Base-by-base conservation (phyloP, 805 yeast species). In the Yamadazyma nakazawae region DNA sequence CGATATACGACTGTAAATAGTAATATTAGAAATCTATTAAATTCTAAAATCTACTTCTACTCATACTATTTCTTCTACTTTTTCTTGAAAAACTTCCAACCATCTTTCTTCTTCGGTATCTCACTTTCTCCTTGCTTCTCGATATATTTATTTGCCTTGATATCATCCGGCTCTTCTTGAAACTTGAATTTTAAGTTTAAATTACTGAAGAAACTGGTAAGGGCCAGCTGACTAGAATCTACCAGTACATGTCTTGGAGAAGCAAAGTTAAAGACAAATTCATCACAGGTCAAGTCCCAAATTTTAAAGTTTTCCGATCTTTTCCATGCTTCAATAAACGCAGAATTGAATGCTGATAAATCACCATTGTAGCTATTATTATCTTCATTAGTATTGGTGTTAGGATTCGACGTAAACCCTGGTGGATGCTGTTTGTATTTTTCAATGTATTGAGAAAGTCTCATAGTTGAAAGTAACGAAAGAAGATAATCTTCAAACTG, bases 401-500 rank as follows among this genome's bases (percentile, higher is more conserved):
- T 53, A 46, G 28, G 50, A 38, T 30, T 31, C 16, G 34, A 32
- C 1, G 47, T 34, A 40, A 72, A 72, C 0, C 78, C 78, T 0
- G 78, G 76, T 0, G 78, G 78, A n/a, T 58, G 60, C 42, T 55
- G 62, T 14, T 55, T 46, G 47, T 69, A 72, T 41, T 63, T 57
- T 5, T 65, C 67, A 10, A 78, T 54, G 57, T 84, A 88, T 42
- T 75, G 80, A 53, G 78, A 78, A 55, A 83, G 86, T 62, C 95
- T 85, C 18, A 79, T 81, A 21, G 87, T 75, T 0, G 96, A 74
- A 19, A 92, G 62, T 52, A 94, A 62, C 10, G 95, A 88, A 48
- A 85, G 76, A 21, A 91, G 65, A 59, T 94, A 94, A 57, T 91
- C 97, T 60, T 94, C 99, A 64, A 92, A 91, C 57, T 83, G 89